Evolutionary conservation across 1,284 basidiomycete genomes (phyloP).

Genomic region (Tremellales sp.): DNA sequence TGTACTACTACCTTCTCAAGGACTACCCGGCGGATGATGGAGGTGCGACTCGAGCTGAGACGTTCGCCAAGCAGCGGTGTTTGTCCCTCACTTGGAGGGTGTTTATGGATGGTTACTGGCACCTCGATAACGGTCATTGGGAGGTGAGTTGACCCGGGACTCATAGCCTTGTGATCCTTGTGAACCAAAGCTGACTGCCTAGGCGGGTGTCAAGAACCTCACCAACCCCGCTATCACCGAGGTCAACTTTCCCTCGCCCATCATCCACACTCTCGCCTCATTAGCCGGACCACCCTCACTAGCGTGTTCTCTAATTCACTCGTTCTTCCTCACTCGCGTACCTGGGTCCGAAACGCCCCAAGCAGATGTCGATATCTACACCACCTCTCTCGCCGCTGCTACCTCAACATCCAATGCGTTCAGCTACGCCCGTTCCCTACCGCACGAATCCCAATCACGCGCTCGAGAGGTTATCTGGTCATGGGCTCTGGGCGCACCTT

Average conservation of each 20-base stretch:
- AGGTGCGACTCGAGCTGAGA: constrained; percentile 11
- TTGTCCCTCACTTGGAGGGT: constrained; percentile 35
- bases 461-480: constrained; percentile 33
- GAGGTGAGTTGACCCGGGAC: constrained; percentile 28
- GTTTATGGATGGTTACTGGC: constrained; percentile 44
- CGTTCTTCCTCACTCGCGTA: constrained; percentile 20
- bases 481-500: constrained; percentile 37
- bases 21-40: constrained; percentile 9
- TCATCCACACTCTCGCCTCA: constrained; percentile 29
- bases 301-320: constrained; percentile 25
- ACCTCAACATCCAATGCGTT: constrained; percentile 27
- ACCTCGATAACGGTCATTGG: constrained; percentile 35
- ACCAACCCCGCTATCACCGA: constrained; percentile 35
- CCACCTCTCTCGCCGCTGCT: constrained; percentile 17
- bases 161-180: constrained; percentile 1
- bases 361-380: not conserved
- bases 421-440: constrained; percentile 15
- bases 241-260: constrained; percentile 37
- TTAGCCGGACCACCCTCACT: constrained; percentile 28
- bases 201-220: constrained; percentile 7
- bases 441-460: constrained; percentile 6
- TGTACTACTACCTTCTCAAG: constrained; percentile 39
- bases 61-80: constrained; percentile 33
- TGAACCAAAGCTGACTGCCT: not conserved
- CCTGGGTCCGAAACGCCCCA: not conserved